Evolutionary conservation across 148 eudicot species (phyloP), one percentile per base, ranked within the genome.

Genomic region (Amaranthus palmeri): DNA sequence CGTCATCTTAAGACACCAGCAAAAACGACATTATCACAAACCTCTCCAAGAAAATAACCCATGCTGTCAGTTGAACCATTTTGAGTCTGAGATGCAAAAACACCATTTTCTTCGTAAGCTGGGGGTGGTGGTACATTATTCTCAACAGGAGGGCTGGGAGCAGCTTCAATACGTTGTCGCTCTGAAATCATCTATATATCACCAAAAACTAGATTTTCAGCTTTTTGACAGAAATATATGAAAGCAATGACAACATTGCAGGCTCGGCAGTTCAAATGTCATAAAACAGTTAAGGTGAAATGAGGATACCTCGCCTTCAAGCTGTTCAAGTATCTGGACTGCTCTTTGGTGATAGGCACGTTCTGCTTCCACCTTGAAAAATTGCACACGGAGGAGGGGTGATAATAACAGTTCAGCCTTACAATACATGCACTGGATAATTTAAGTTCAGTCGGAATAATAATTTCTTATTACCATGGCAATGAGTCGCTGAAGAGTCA

Each of bases 41-140:
- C 97, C 88, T 93, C 97, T 71, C 96, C 98, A 42, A 93, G 81
- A 81, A 93, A 93, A 83, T 89, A 91, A 69, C 88, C 88, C 88
- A 85, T 84, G 86, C 86, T 81, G 63, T 91, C 95, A 64, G 87
- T 84, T 61, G 96, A 58, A 78, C 91, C 97, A 79, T 93, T 91
- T 60, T 88, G 84, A 57, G 82, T 25, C 48, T 95, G 87, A 77
- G 92, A 74, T 43, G 86, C 69, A 81, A 85, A 82, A 11, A 77
- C 83, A 8, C 86, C 86, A 77, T 87, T 85, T 80, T 93, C 97
- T 75, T 91, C 98, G 73, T 93, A 93, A 40, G 96, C 67, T 61
- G 98, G 98, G 14, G 98, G 98, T 50, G 92, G 84, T 66, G 93
- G 90, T 77, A 72, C 82, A 79, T 72, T 78, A 50, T 84, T 86